Conservation (phyloP, 306 rosid genomes). For the Inga leiocalycina region DNA sequence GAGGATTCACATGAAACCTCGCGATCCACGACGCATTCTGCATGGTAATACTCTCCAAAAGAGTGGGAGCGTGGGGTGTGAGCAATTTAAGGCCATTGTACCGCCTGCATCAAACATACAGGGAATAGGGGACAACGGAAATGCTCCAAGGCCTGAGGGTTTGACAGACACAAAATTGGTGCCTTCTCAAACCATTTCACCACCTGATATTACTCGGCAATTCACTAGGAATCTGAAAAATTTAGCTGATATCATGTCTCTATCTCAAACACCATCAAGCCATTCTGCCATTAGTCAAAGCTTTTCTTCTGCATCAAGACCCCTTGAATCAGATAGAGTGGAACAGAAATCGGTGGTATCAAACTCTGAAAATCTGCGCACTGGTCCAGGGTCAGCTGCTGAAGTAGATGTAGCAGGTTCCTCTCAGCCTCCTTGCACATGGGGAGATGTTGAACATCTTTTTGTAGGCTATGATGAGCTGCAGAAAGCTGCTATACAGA, state of each 20-base stretch:
- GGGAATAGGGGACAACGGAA: slow-evolving; percentile 52
- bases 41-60: slow-evolving; percentile 63
- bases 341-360: slow-evolving; percentile 49
- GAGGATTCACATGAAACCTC: slow-evolving; percentile 94
- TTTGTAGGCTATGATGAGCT: slow-evolving; percentile 89
- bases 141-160: slow-evolving; percentile 57
- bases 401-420: slow-evolving; percentile 50
- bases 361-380: slow-evolving; percentile 51
- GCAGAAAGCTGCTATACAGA: slow-evolving; percentile 94
- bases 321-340: slow-evolving; percentile 50
- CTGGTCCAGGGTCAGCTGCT: slow-evolving; percentile 44
- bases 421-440: slow-evolving; percentile 57
- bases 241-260: slow-evolving; percentile 80
- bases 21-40: slow-evolving; percentile 96
- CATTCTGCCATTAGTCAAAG: slow-evolving; percentile 46
- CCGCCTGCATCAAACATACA: slow-evolving; percentile 44
- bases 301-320: slow-evolving; percentile 52
- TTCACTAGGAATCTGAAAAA: slow-evolving; percentile 83
- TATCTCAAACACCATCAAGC: slow-evolving; percentile 59
- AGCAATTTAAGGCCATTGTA: slow-evolving; percentile 55
- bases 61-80: slow-evolving; percentile 62
- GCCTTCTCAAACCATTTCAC: slow-evolving; percentile 47
- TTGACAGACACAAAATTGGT: slow-evolving; percentile 48
- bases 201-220: slow-evolving; percentile 75
- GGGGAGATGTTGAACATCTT: slow-evolving; percentile 91